phyloP scores from a whole-genome alignment of 768 basidiomycete species.

The Serpula lacrymans region DNA sequence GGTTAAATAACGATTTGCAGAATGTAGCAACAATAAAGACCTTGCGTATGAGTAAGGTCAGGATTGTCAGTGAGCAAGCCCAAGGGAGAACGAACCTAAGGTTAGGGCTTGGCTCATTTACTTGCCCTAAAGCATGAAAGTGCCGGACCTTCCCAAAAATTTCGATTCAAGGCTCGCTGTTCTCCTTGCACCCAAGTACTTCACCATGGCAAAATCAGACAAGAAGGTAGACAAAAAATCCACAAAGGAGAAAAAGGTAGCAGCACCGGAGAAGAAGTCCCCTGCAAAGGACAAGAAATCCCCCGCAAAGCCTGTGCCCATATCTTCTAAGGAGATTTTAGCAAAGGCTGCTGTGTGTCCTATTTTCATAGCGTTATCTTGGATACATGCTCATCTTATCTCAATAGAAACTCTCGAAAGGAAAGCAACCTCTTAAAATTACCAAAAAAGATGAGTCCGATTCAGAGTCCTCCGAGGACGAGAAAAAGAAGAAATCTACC shows the following conservation, averaged over 20 bases:
- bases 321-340: slow-evolving; percentile 40
- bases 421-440: slow-evolving; percentile 19
- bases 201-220: slow-evolving; percentile 37
- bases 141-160: slow-evolving; percentile 12
- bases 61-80: slow-evolving; percentile 2
- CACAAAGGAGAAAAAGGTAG: slow-evolving; percentile 28
- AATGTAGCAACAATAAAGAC: neutral
- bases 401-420: slow-evolving; percentile 19
- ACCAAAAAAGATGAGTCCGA: slow-evolving; percentile 24
- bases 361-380: neutral
- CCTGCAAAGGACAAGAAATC: slow-evolving; percentile 32
- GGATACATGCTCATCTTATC: neutral
- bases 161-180: slow-evolving; percentile 8
- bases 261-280: slow-evolving; percentile 34
- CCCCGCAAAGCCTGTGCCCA: slow-evolving; percentile 23
- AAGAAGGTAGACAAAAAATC: slow-evolving; percentile 35
- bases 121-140: neutral
- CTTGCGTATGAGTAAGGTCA: slow-evolving; percentile 27
- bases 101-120: too few relatives aligned
- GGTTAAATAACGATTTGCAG: too few relatives aligned
- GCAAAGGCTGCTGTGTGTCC: slow-evolving; percentile 35
- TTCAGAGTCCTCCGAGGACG: slow-evolving; percentile 16
- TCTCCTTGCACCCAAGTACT: slow-evolving; percentile 6
- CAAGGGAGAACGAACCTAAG: too few relatives aligned
- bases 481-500: slow-evolving; percentile 20